phyloP scores from a whole-genome alignment of 1,284 basidiomycete genomes.

The Phlebopus sp. region DNA sequence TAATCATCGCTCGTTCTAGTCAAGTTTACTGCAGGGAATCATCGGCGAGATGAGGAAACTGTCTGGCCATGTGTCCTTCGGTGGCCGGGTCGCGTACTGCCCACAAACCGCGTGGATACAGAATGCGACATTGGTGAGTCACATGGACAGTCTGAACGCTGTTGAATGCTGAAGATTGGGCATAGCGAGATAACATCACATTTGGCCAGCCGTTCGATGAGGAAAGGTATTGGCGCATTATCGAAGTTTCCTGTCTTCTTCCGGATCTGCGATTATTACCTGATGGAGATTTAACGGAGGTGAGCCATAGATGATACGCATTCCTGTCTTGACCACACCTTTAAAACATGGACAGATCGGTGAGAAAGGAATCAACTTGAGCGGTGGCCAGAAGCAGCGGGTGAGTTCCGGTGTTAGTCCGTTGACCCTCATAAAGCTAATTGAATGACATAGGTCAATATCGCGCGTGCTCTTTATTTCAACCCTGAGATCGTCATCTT shows the following conservation, averaged over 20 bases:
- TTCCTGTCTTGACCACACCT: slow-evolving; percentile 7
- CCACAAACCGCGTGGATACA: slow-evolving; percentile 84
- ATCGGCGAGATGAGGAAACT: slow-evolving; percentile 72
- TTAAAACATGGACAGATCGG: slow-evolving; percentile 46
- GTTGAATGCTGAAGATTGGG: neutral
- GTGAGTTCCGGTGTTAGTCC: slow-evolving; percentile 28
- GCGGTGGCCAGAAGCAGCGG: slow-evolving; percentile 61
- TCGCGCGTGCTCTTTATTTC: slow-evolving; percentile 71
- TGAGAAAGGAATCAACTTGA: slow-evolving; percentile 61
- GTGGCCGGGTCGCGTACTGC: slow-evolving; percentile 71
- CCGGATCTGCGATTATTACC: slow-evolving; percentile 71
- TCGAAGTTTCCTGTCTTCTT: slow-evolving; percentile 61
- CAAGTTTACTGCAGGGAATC: slow-evolving; percentile 67
- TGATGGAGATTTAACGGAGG: slow-evolving; percentile 74
- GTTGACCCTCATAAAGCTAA: neutral
- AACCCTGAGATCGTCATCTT: slow-evolving; percentile 69
- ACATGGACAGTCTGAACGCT: neutral
- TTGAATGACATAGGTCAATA: slow-evolving; percentile 50
- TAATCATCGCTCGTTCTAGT: slow-evolving; percentile 34
- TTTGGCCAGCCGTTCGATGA: slow-evolving; percentile 72
- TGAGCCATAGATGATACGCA: slow-evolving; percentile 23
- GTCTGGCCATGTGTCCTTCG: slow-evolving; percentile 54
- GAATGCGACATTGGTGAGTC: slow-evolving; percentile 66
- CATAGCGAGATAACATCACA: slow-evolving; percentile 58
- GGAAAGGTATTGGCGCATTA: slow-evolving; percentile 62